Percentiles rank a stretch among this genome's conserved stretches.
These are phyloP conservation scores for Abrus precatorius DNA, from an alignment of 306 rosid species.

Conservation along the genomic window DNA sequence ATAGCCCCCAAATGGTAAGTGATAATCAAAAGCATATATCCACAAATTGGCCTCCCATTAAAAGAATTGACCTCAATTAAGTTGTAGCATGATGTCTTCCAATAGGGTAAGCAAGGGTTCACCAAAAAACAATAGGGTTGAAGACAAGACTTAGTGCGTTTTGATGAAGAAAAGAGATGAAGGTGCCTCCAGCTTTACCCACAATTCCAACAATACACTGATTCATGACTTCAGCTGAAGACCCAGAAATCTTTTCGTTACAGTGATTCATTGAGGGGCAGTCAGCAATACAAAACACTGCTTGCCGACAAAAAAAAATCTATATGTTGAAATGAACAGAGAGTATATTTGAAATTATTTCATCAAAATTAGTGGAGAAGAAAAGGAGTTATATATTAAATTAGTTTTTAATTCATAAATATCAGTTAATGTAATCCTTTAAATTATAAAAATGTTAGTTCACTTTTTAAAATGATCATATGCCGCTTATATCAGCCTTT, in stretches of 20 bases:
- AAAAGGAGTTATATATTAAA: too few relatives aligned
- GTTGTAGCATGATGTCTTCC: not conserved
- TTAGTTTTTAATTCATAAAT: too few relatives aligned
- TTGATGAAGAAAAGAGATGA: not conserved
- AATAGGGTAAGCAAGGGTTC: not conserved
- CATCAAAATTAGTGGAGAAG: not conserved
- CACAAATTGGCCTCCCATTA: not conserved
- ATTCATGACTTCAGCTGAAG: not conserved
- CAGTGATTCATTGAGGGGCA: not conserved
- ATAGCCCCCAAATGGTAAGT: too few relatives aligned
- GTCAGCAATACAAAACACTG: not conserved
- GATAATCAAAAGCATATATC: too few relatives aligned
- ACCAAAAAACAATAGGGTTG: too few relatives aligned
- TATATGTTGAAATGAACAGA: not conserved
- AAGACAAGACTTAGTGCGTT: conserved; percentile 22
- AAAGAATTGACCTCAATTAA: not conserved
- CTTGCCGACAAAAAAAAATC: not conserved
- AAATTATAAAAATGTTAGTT: too few relatives aligned
- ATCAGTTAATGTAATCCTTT: too few relatives aligned
- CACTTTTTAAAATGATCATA: too few relatives aligned
- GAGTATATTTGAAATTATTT: not conserved
- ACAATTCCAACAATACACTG: not conserved
- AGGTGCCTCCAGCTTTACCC: not conserved
- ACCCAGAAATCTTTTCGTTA: not conserved
- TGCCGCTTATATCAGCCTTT: too few relatives aligned